Evolutionary conservation across 2,329 filamentous ascomycete species (phyloP).

Genomic region (Eutypa lata): DNA sequence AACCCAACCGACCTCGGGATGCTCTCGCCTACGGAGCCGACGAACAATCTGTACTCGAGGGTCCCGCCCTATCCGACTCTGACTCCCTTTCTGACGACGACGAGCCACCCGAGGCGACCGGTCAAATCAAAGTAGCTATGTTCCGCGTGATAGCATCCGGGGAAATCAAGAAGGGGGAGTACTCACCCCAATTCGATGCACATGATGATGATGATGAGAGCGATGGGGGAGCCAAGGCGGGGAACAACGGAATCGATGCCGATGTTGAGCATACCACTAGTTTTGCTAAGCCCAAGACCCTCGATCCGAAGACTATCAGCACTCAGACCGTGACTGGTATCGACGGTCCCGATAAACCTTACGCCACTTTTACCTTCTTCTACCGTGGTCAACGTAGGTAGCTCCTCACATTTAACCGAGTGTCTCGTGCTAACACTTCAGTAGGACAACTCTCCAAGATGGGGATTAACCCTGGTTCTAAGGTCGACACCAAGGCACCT

Average conservation of each 20-base stretch:
- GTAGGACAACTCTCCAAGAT: slow-evolving; percentile 94
- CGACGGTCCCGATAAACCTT: slow-evolving; percentile 92
- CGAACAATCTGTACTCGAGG: slow-evolving; percentile 70
- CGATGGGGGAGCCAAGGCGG: slow-evolving; percentile 47
- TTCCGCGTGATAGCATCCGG: slow-evolving; percentile 93
- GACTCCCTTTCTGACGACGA: slow-evolving; percentile 71
- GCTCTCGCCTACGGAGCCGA: slow-evolving; percentile 81
- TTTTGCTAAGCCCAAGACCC: slow-evolving; percentile 92
- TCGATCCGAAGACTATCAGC: slow-evolving; percentile 96
- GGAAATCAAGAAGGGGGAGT: slow-evolving; percentile 96
- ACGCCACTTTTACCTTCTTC: slow-evolving; percentile 96
- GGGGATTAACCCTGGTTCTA: slow-evolving; percentile 74
- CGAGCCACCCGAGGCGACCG: slow-evolving; percentile 87
- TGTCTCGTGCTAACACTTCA: slow-evolving; percentile 17
- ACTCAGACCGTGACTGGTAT: slow-evolving; percentile 99
- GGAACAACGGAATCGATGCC: slow-evolving; percentile 63
- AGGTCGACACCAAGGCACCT: slow-evolving; percentile 58
- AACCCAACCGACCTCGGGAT: slow-evolving; percentile 43
- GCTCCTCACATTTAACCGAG: not conserved
- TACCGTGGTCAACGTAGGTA: slow-evolving; percentile 89
- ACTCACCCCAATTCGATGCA: slow-evolving; percentile 94
- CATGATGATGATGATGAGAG: slow-evolving; percentile 86
- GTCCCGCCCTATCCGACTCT: slow-evolving; percentile 68
- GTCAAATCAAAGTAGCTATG: slow-evolving; percentile 96
- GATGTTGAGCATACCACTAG: slow-evolving; percentile 96